phyloP scores from a whole-genome alignment of 331 rosid species.

The Pyracantha coccinea region DNA sequence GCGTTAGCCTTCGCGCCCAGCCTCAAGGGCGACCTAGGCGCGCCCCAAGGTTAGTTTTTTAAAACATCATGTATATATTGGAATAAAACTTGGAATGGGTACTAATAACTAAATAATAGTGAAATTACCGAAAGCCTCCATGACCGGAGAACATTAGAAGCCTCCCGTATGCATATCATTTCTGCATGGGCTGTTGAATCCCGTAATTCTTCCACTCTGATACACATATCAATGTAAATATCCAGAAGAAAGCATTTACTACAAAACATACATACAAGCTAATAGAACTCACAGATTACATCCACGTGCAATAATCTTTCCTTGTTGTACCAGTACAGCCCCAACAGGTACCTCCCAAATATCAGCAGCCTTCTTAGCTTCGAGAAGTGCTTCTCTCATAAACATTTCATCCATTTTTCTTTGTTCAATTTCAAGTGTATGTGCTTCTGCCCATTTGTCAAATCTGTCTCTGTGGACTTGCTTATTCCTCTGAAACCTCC shows the following conservation, averaged over 20 bases:
- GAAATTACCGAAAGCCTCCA: conserved; percentile 93
- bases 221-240: conserved; percentile 19
- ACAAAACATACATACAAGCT: conserved; percentile 1
- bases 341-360: conserved; percentile 99
- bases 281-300: conserved; percentile 66
- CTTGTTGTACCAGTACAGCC: conserved; percentile 86
- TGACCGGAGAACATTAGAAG: conserved; percentile 67
- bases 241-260: not conserved
- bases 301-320: conserved; percentile 87
- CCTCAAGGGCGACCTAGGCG: no score
- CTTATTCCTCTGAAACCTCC: conserved; percentile 62
- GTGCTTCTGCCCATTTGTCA: conserved; percentile 96
- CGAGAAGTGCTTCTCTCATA: conserved; percentile 94
- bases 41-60: no score
- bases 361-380: conserved; percentile 94
- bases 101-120: not conserved
- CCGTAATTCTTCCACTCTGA: conserved; percentile 88
- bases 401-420: conserved; percentile 64
- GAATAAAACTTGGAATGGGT: not conserved
- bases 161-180: conserved; percentile 88
- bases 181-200: conserved; percentile 99
- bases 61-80: not conserved
- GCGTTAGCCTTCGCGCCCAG: no score
- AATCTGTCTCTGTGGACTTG: conserved; percentile 73
- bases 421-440: conserved; percentile 58